Conservation (phyloP, 148 eudicot genomes). For the Fallopia convolvulus region DNA sequence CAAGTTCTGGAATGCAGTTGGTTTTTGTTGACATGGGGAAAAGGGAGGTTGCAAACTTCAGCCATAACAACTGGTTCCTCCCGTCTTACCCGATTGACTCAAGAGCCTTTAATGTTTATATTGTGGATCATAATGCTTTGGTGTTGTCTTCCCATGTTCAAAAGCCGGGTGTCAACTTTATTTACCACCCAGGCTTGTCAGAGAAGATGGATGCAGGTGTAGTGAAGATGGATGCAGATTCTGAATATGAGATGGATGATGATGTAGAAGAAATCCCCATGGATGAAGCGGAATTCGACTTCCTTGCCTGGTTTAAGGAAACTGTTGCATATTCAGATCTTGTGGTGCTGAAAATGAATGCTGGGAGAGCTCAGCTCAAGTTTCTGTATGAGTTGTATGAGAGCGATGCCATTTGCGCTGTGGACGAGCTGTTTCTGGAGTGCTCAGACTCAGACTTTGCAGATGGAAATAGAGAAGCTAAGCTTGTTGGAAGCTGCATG, state of each 20-base stretch:
- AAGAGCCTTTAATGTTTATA: slow-evolving; percentile 39
- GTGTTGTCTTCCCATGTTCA: slow-evolving; percentile 62
- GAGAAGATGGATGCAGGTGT: slow-evolving; percentile 16
- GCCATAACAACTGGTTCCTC: slow-evolving; percentile 37
- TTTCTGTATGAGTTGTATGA: slow-evolving; percentile 56
- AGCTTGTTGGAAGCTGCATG: slow-evolving; percentile 29
- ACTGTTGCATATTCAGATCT: slow-evolving; percentile 54
- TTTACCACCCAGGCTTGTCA: slow-evolving; percentile 62
- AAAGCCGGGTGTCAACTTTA: slow-evolving; percentile 66
- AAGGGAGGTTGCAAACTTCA: slow-evolving; percentile 45
- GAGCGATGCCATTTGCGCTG: slow-evolving; percentile 57
- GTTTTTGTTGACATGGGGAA: slow-evolving; percentile 65
- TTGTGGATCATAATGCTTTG: slow-evolving; percentile 60
- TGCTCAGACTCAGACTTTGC: slow-evolving; percentile 36
- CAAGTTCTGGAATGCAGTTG: slow-evolving; percentile 48
- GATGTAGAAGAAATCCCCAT: slow-evolving; percentile 22
- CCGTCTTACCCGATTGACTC: slow-evolving; percentile 43
- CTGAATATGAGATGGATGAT: slow-evolving; percentile 23
- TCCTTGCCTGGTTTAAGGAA: slow-evolving; percentile 61
- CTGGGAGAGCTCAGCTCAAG: slow-evolving; percentile 40
- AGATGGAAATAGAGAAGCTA: slow-evolving; percentile 16
- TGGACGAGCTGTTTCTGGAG: slow-evolving; percentile 73
- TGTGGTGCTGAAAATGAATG: slow-evolving; percentile 70
- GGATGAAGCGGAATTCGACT: slow-evolving; percentile 64
- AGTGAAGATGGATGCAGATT: slow-evolving; percentile 16